Conservation (phyloP, 768 basidiomycete genomes). For the Pisolithus tinctorius region DNA sequence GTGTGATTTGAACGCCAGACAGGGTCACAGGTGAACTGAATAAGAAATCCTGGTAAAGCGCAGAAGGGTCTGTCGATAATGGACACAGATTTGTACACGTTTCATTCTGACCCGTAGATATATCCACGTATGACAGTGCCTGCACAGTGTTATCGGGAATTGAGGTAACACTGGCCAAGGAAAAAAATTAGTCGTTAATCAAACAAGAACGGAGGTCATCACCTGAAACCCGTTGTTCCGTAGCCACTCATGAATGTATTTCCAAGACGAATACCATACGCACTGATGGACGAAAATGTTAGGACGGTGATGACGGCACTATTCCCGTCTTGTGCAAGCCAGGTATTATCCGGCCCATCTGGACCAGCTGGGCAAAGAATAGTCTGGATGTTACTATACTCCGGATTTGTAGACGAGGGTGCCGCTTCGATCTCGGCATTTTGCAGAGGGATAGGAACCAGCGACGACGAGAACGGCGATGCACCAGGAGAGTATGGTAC, state of each 20-base stretch:
- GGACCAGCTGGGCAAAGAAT: conserved; percentile 84
- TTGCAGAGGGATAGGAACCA: conserved; percentile 71
- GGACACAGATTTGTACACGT: conserved; percentile 81
- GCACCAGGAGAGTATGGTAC: conserved; percentile 78
- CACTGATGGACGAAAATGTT: conserved; percentile 66
- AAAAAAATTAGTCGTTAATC: conserved; percentile 9
- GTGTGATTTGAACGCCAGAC: conserved; percentile 84
- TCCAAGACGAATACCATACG: conserved; percentile 79
- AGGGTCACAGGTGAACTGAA: conserved; percentile 59
- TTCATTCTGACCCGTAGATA: conserved; percentile 60
- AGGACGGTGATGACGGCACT: conserved; percentile 70
- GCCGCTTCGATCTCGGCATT: conserved; percentile 52
- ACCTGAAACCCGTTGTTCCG: conserved; percentile 89
- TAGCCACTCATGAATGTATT: conserved; percentile 81
- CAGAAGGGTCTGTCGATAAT: conserved; percentile 63
- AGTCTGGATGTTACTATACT: conserved; percentile 57
- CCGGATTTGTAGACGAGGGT: conserved; percentile 53
- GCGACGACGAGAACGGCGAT: conserved; percentile 82
- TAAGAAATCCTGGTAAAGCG: conserved; percentile 92
- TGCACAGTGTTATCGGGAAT: conserved; percentile 86
- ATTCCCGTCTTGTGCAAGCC: conserved; percentile 74
- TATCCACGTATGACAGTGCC: conserved; percentile 72
- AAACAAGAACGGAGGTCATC: conserved; percentile 6
- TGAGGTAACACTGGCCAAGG: conserved; percentile 58
- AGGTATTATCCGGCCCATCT: conserved; percentile 74